phyloP scores from a whole-genome alignment of 2,329 filamentous ascomycete genomes.

The Fusarium pilosicola region DNA sequence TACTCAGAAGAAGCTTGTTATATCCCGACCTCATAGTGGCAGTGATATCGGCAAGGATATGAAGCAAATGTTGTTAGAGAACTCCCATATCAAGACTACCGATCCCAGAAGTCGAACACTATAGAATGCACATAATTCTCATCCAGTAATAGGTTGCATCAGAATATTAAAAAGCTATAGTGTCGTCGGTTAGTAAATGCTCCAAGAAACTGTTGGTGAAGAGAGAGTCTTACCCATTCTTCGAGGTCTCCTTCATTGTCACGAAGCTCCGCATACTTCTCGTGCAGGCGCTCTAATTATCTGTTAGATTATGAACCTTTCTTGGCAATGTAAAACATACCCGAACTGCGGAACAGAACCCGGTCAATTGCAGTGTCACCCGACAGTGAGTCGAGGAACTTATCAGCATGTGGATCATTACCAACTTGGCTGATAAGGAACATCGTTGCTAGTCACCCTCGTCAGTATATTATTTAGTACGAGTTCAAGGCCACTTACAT shows the following conservation, averaged over 20 bases:
- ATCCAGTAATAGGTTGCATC: neutral
- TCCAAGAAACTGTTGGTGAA: rapidly evolving
- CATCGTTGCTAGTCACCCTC: neutral
- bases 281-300: neutral
- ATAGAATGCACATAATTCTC: rapidly evolving
- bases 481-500: neutral
- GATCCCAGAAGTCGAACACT: neutral
- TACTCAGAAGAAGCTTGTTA: neutral
- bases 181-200: rapidly evolving
- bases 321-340: rapidly evolving
- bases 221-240: neutral
- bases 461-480: rapidly evolving
- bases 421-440: neutral
- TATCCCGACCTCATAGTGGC: neutral
- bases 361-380: neutral
- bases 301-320: rapidly evolving
- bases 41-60: neutral
- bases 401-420: neutral
- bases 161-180: neutral
- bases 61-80: neutral
- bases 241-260: neutral
- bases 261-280: neutral
- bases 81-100: neutral
- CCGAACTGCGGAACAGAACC: neutral
- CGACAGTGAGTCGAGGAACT: neutral